Evolutionary conservation across 805 yeast genomes (phyloP).

Genomic region (Pichia nanzhaoensis): DNA sequence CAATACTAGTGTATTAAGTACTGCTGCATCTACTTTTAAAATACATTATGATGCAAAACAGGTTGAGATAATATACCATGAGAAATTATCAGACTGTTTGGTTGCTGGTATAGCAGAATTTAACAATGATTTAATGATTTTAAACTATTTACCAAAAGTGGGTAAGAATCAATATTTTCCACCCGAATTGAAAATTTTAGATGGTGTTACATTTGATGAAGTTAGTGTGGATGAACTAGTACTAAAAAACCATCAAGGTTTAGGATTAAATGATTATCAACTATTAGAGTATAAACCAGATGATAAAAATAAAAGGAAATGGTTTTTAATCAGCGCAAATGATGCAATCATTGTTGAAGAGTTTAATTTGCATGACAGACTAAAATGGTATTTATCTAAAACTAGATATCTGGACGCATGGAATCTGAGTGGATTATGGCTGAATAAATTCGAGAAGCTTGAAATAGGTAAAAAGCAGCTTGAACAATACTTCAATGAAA

Average conservation of each 20-base stretch:
- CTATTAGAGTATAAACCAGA: constrained; percentile 23
- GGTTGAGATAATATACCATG: constrained; percentile 41
- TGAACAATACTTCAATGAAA: constrained; percentile 34
- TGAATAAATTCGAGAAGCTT: constrained; percentile 44
- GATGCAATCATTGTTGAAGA: constrained; percentile 77
- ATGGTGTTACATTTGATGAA: constrained; percentile 61
- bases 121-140: constrained; percentile 56
- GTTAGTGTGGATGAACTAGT: constrained; percentile 74
- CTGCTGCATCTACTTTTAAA: constrained; percentile 49
- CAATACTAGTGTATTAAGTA: constrained; percentile 37
- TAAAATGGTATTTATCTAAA: constrained; percentile 61
- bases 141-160: constrained; percentile 41
- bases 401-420: constrained; percentile 64
- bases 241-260: constrained; percentile 44
- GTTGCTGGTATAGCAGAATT: constrained; percentile 77
- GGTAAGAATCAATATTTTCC: constrained; percentile 27
- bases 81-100: constrained; percentile 42
- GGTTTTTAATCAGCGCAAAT: constrained; percentile 68
- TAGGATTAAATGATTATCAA: constrained; percentile 78
- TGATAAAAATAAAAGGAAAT: constrained; percentile 29
- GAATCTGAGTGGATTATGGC: constrained; percentile 59
- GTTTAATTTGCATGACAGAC: constrained; percentile 60
- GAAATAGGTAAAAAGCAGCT: constrained; percentile 55
- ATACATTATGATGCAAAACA: constrained; percentile 34
- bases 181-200: constrained; percentile 73